Evolutionary conservation across 2,329 filamentous ascomycete genomes (phyloP).

Genomic region (Calonectria naviculata): DNA sequence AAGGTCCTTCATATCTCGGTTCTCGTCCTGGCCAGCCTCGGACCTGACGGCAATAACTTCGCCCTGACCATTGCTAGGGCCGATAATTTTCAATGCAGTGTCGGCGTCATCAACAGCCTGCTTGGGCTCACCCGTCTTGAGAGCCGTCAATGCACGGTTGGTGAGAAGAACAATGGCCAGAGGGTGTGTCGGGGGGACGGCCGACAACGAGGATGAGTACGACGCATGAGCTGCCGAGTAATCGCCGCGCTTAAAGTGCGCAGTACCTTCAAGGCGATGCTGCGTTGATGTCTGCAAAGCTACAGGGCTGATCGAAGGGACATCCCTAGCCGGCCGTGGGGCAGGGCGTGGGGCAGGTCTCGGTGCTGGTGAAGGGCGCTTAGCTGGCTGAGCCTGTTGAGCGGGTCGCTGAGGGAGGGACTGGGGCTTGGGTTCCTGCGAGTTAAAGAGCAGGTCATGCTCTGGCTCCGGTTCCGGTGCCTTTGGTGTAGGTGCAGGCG

Average conservation of each 20-base stretch:
- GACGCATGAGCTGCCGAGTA: slow-evolving; percentile 86
- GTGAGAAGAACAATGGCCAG: slow-evolving; percentile 89
- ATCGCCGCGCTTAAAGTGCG: slow-evolving; percentile 94
- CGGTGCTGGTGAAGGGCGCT: slow-evolving; percentile 41
- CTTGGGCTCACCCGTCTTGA: slow-evolving; percentile 94
- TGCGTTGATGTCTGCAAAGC: slow-evolving; percentile 81
- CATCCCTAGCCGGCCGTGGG: slow-evolving; percentile 63
- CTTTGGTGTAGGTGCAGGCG: slow-evolving; percentile 43
- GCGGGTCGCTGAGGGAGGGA: slow-evolving; percentile 51
- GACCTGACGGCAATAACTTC: slow-evolving; percentile 80
- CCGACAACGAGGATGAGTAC: slow-evolving; percentile 81
- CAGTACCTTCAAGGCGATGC: slow-evolving; percentile 82
- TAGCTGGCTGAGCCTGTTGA: slow-evolving; percentile 52
- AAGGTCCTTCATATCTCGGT: slow-evolving; percentile 90
- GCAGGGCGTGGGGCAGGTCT: slow-evolving; percentile 52
- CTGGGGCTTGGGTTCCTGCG: slow-evolving; percentile 49
- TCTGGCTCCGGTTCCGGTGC: slow-evolving; percentile 55
- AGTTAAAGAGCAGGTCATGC: slow-evolving; percentile 72
- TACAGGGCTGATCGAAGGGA: slow-evolving; percentile 76
- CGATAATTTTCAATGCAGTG: slow-evolving; percentile 82
- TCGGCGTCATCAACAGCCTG: slow-evolving; percentile 88
- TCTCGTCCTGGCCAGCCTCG: slow-evolving; percentile 65
- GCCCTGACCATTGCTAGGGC: slow-evolving; percentile 79
- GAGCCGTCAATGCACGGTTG: slow-evolving; percentile 88
- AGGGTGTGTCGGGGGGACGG: slow-evolving; percentile 82